Base-by-base conservation (phyloP, 2,329 filamentous ascomycete genomes). In the Cercospora janseana region DNA sequence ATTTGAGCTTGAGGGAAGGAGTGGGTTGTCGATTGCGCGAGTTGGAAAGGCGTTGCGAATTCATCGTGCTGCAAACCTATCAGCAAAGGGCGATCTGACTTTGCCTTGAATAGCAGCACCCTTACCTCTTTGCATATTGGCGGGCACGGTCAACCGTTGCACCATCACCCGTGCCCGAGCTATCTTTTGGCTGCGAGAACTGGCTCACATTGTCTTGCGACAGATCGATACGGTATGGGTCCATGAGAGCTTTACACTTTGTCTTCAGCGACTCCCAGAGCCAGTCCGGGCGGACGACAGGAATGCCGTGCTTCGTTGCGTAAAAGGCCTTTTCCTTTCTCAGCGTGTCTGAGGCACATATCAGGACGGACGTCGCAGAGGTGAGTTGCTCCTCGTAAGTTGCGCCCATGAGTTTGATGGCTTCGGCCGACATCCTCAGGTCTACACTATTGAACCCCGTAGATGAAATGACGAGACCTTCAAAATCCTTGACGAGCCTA, bases 231-330 rank as follows among this genome's bases (percentile, higher is more conserved):
- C 49, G 41, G 58, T 58, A 64, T 2, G 79, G 13, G 46, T 72
- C 24, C 59, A 76, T 77, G 8, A 75, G 63, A 49, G 78, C 72
- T 60, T 71, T 73, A 46, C 73, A 67, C 23, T 79, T 62, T 37
- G 64, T 67, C 46, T 77, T 75, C 43, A 96, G 82, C 58, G 87
- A 93, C 44, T 85, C 79, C 84, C 87, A 93, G 2, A 98, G 75
- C 93, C 93, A 98, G 16, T 85, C 80, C 13, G 82, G 80, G 6
- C 79, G 79, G 8, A 97, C 87, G n/a, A 92, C 82, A 2, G 90
- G 88, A 8, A 97, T 85, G 4, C 79, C 78, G 76, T 87, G 88
- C 60, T 84, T 78, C 6, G 82, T 67, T 0, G 90, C 90, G 63
- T 88, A 84, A 35, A 85, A 81, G 13, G 93, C 73, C 70, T 98